Conservation (phyloP, 805 yeast genomes). For the Candida odintsovae region DNA sequence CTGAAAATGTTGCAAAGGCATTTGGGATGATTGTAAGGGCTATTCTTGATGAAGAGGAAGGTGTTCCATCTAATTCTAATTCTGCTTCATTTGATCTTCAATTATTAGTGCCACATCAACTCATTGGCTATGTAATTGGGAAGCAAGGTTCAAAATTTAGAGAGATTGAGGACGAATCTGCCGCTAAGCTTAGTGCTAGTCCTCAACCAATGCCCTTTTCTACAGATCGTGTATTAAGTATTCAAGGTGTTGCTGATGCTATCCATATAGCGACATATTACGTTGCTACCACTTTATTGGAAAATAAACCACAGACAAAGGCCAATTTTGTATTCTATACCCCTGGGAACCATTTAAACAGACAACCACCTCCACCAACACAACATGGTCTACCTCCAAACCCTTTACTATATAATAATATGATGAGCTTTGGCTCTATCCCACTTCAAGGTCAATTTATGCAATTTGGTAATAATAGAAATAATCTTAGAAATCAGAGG, state of each 20-base stretch:
- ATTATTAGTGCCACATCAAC: constrained; percentile 67
- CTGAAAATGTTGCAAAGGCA: constrained; percentile 77
- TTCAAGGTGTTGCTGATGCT: constrained; percentile 81
- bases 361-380: constrained; percentile 1
- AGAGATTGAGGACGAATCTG: constrained; percentile 78
- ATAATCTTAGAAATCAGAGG: constrained; percentile 1
- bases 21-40: constrained; percentile 69
- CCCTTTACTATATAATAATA: constrained; percentile 8
- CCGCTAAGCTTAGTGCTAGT: constrained; percentile 70
- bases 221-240: constrained; percentile 66
- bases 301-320: constrained; percentile 46
- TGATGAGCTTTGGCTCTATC: constrained; percentile 7
- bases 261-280: constrained; percentile 78
- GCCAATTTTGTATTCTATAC: constrained; percentile 53
- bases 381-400: constrained; percentile 11
- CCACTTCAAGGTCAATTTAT: constrained; percentile 6
- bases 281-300: constrained; percentile 60
- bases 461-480: background rate
- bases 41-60: constrained; percentile 60
- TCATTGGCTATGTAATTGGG: constrained; percentile 80
- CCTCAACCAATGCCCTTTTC: constrained; percentile 68
- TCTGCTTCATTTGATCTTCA: constrained; percentile 52
- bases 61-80: constrained; percentile 50
- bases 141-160: constrained; percentile 66
- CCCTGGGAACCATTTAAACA: constrained; percentile 31